Percentiles rank a stretch among this genome's conserved stretches.
phyloP scores from a whole-genome alignment of 2,329 filamentous ascomycete genomes.

The Diaporthe sp. region DNA sequence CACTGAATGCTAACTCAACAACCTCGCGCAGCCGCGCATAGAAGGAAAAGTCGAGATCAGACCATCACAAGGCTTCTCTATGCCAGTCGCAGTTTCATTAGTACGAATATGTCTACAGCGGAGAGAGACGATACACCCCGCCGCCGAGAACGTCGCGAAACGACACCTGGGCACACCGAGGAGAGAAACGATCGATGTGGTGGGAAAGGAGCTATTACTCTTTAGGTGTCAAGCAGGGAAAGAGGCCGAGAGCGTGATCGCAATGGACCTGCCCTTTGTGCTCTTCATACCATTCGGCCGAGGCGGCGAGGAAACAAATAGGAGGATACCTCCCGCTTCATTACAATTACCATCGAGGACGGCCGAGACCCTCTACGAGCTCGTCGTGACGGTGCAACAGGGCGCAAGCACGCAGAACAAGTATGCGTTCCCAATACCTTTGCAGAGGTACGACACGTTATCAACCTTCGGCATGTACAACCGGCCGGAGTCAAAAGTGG shows the following conservation, averaged over 20 bases:
- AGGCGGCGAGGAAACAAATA: conserved; percentile 89
- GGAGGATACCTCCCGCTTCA: conserved; percentile 92
- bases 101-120: conserved; percentile 95
- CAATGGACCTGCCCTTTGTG: conserved; percentile 97
- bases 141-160: conserved; percentile 93
- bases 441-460: conserved; percentile 94
- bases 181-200: conserved; percentile 91
- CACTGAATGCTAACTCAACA: conserved; percentile 30
- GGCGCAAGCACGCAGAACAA: conserved; percentile 89
- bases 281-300: conserved; percentile 97
- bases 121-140: conserved; percentile 95
- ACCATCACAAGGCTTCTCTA: conserved; percentile 85
- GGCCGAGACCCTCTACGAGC: conserved; percentile 97
- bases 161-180: conserved; percentile 91
- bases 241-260: conserved; percentile 89
- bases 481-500: conserved; percentile 88
- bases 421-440: conserved; percentile 90
- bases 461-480: conserved; percentile 99
- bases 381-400: conserved; percentile 96
- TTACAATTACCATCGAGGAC: conserved; percentile 91
- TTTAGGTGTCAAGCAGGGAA: conserved; percentile 88
- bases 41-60: conserved; percentile 98
- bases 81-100: conserved; percentile 90
- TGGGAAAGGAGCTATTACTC: conserved; percentile 94
- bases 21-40: conserved; percentile 81